Evolutionary conservation across 2,329 filamentous ascomycete genomes (phyloP).

Genomic region (Septoria linicola): DNA sequence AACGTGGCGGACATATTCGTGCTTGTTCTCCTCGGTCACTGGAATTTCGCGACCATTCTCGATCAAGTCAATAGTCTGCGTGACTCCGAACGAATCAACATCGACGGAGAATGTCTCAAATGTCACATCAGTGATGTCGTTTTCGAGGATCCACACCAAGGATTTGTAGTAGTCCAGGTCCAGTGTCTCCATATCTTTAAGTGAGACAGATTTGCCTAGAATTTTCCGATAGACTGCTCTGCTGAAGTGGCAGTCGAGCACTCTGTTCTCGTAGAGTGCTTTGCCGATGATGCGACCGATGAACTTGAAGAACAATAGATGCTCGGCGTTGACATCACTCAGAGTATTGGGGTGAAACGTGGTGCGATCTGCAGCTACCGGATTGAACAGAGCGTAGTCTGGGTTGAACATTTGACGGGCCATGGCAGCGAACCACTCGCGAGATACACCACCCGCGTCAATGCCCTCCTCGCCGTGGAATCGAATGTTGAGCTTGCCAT

Average conservation of each 20-base stretch:
- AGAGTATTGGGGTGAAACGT: slow-evolving; percentile 98
- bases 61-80: slow-evolving; percentile 80
- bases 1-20: slow-evolving; percentile 91
- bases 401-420: slow-evolving; percentile 98
- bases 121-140: slow-evolving; percentile 97
- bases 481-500: slow-evolving; percentile 94
- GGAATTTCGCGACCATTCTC: slow-evolving; percentile 85
- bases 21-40: slow-evolving; percentile 97
- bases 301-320: slow-evolving; percentile 98
- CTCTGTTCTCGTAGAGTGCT: slow-evolving; percentile 90
- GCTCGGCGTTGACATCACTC: slow-evolving; percentile 91
- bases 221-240: slow-evolving; percentile 98
- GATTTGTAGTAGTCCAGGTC: slow-evolving; percentile 99
- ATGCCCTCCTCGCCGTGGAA: slow-evolving; percentile 98
- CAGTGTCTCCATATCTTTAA: slow-evolving; percentile 99
- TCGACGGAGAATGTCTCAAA: slow-evolving; percentile 95
- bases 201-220: slow-evolving; percentile 86
- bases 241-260: slow-evolving; percentile 98
- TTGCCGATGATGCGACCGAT: slow-evolving; percentile 98
- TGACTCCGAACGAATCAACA: slow-evolving; percentile 89
- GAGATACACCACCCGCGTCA: slow-evolving; percentile 93
- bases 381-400: slow-evolving; percentile 93
- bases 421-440: slow-evolving; percentile 99
- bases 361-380: slow-evolving; percentile 93
- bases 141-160: slow-evolving; percentile 95